These are phyloP conservation scores for Phytopythium mirpurense DNA, from an alignment of 352 stramenopile genomes.

Conservation along the genomic window DNA sequence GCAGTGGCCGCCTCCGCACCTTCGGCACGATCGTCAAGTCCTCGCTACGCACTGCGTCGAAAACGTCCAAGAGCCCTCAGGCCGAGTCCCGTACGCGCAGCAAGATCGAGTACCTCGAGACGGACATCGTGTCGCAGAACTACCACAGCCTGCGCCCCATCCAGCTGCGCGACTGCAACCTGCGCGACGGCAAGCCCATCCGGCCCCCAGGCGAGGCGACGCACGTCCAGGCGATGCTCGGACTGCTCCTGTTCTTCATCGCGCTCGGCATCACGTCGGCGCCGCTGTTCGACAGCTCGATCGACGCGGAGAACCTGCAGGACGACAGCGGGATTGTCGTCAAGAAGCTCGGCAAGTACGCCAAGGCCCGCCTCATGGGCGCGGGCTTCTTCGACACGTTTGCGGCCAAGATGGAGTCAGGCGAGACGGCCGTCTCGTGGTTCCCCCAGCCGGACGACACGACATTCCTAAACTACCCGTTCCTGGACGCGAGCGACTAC, in stretches of 20 bases:
- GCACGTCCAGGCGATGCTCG: constrained; percentile 11
- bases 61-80: neutral
- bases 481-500: constrained; percentile 12
- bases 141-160: constrained; percentile 15
- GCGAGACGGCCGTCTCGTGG: constrained; percentile 18
- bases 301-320: constrained; percentile 24
- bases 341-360: constrained; percentile 34
- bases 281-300: constrained; percentile 25
- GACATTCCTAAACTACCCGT: constrained; percentile 27
- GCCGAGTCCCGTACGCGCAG: constrained; percentile 3
- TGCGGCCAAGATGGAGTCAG: constrained; percentile 17
- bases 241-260: constrained; percentile 24
- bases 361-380: constrained; percentile 25
- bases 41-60: constrained; percentile 11
- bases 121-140: constrained; percentile 20
- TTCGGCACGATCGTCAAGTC: constrained; percentile 20
- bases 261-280: constrained; percentile 23
- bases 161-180: constrained; percentile 4
- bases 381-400: constrained; percentile 19
- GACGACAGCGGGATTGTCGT: constrained; percentile 20
- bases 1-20: constrained; percentile 7
- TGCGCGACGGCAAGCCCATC: constrained; percentile 1
- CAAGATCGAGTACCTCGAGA: constrained; percentile 16
- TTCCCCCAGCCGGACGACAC: constrained; percentile 25
- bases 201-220: constrained; percentile 14